Percentiles rank a stretch among this genome's conserved stretches.
These are phyloP conservation scores for Globisporangium echinulatum DNA, from an alignment of 352 stramenopile genomes.

Conservation along the genomic window DNA sequence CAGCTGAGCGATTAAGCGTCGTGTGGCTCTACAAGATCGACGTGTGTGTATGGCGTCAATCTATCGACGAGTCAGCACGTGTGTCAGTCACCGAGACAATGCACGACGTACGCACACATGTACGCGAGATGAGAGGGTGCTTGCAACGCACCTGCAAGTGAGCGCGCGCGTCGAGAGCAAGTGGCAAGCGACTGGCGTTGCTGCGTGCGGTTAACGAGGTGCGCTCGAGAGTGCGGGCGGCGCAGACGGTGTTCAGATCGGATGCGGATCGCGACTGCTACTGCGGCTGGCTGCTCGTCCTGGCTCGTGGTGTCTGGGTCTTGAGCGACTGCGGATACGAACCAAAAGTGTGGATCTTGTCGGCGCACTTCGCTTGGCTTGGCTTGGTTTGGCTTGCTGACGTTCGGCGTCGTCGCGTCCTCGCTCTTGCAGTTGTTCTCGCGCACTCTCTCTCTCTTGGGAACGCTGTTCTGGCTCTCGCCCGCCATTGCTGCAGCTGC, in stretches of 20 bases:
- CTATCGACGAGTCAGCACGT: background rate
- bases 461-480: too few relatives aligned
- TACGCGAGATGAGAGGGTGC: too few relatives aligned
- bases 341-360: conserved; percentile 19
- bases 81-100: too few relatives aligned
- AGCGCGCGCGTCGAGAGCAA: background rate
- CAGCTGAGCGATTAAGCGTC: background rate
- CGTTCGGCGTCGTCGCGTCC: background rate
- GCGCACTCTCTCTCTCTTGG: too few relatives aligned
- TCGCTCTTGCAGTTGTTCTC: background rate
- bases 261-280: background rate
- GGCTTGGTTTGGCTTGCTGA: conserved; percentile 4
- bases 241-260: background rate
- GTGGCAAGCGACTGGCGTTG: background rate
- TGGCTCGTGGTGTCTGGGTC: background rate
- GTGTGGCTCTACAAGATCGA: conserved; percentile 1
- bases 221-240: background rate
- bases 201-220: background rate
- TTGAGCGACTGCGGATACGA: conserved; percentile 8
- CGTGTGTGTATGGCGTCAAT: too few relatives aligned
- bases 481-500: too few relatives aligned
- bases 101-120: too few relatives aligned
- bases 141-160: too few relatives aligned
- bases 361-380: conserved; percentile 5
- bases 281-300: background rate